phyloP scores from a whole-genome alignment of 345 rosid species.

The Populus davidiana region DNA sequence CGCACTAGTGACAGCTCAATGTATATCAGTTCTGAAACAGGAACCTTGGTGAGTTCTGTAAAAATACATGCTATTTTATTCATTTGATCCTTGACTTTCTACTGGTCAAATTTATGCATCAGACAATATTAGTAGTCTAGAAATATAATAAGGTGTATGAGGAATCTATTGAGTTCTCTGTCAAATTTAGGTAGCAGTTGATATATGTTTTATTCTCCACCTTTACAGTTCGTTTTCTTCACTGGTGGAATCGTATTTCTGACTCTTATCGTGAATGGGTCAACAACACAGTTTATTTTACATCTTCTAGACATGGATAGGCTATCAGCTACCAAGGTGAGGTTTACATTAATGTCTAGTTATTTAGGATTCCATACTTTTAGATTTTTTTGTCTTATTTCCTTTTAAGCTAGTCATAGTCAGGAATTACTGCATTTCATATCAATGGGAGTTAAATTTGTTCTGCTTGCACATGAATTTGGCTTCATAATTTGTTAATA shows the following conservation, averaged over 20 bases:
- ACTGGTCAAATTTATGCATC: not conserved
- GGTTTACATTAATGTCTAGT: constrained; percentile 7
- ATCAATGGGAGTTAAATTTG: not conserved
- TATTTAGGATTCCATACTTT: not conserved
- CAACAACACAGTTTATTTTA: constrained; percentile 79
- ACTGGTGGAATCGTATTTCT: constrained; percentile 96
- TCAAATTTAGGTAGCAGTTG: not conserved
- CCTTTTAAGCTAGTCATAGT: not conserved
- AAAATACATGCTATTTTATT: constrained; percentile 7
- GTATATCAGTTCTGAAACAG: constrained; percentile 54
- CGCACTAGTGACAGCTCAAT: constrained; percentile 52
- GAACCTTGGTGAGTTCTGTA: constrained; percentile 66
- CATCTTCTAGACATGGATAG: constrained; percentile 72
- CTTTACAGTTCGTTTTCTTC: constrained; percentile 80
- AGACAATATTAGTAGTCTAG: not conserved
- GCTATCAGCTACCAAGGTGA: constrained; percentile 76
- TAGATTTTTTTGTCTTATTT: not conserved
- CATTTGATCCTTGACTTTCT: not conserved
- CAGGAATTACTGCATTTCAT: no score
- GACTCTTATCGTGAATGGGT: constrained; percentile 84
- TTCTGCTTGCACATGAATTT: not conserved
- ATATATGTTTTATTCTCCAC: constrained; percentile 6
- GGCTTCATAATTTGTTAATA: not conserved
- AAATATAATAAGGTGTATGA: not conserved
- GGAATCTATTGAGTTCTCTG: not conserved